Conservation (phyloP, 768 basidiomycete species). For the Boletus pseudopeckii region DNA sequence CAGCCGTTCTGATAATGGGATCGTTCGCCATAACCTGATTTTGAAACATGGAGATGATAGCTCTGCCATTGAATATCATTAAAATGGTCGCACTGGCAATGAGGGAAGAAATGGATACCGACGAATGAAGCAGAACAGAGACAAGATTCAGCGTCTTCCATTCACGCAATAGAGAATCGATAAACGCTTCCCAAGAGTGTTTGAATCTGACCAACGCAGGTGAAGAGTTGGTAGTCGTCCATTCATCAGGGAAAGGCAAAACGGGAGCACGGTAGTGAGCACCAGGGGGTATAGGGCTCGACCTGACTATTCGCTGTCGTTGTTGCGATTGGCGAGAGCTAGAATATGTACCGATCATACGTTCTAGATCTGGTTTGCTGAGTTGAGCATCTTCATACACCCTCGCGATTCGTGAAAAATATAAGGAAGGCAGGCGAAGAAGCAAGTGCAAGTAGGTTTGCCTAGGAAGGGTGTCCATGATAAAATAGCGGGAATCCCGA, state of each 20-base stretch:
- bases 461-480: conserved; percentile 39
- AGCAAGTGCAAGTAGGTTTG: conserved; percentile 47
- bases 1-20: conserved; percentile 58
- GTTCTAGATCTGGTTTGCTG: conserved; percentile 65
- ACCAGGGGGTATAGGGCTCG: conserved; percentile 32
- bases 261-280: conserved; percentile 13
- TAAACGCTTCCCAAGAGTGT: conserved; percentile 65
- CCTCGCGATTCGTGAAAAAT: conserved; percentile 73
- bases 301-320: conserved; percentile 6
- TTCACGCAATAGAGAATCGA: conserved; percentile 65
- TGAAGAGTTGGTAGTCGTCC: conserved; percentile 49
- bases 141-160: conserved; percentile 78
- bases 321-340: conserved; percentile 12
- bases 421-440: conserved; percentile 71
- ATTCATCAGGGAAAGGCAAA: conserved; percentile 52
- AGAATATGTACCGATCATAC: conserved; percentile 42
- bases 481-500: conserved; percentile 22
- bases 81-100: not conserved
- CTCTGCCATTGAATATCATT: conserved; percentile 36
- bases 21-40: conserved; percentile 47
- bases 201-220: conserved; percentile 65
- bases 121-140: conserved; percentile 59
- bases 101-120: conserved; percentile 16
- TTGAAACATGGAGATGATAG: conserved; percentile 70
- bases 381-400: conserved; percentile 79